Base-by-base conservation (phyloP, 1,284 basidiomycete species). In the Naganishia albida region DNA sequence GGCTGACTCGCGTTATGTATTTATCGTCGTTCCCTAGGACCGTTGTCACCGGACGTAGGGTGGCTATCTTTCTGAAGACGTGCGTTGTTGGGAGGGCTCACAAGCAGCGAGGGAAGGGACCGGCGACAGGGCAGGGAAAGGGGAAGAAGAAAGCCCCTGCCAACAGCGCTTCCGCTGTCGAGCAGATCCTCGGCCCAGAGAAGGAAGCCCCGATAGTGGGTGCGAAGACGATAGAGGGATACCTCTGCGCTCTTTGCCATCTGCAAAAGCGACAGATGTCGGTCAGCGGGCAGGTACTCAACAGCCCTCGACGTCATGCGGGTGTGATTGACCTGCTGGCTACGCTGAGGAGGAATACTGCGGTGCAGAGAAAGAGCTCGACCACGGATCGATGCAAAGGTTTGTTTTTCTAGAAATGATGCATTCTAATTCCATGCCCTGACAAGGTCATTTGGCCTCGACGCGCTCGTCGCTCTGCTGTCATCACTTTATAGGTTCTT, bases 211-310 rank as follows among this genome's bases (percentile, higher is more conserved):
- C 3, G 16, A 56, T 40, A 8, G 54, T 56, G 2, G 54, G 54
- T 10, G 23, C 15, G 40, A 56, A 56, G 18, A 56, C 54, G 4
- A 16, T 56, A 23, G 54, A 56, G 15, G 40, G 20, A 0, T 28
- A 56, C 20, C 16, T 56, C 1, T 56, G 54, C 42, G 54, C 54
- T 18, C 54, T 56, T 3, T 56, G 54, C 20, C 20, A 26, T n/a
- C 40, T 56, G 54, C 54, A 56, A 30, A 56, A 56, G 42, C 54
- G 20, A 28, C 54, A 56, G 54, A 56, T 56, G 54, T 7, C n/a
- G 8, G 26, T 20, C 13, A 28, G 13, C 54, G 40, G 54, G 13
- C 20, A 43, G 7, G 40, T 44, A 6, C 3, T 44, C 42, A 25
- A 56, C 40, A 56, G 54, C 30, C 54, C 54, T 44, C 40, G 54